A percentile compares a stretch with the other conserved stretches of the same genome.
These are phyloP conservation scores for Phytopythium aichiense DNA, from an alignment of 352 stramenopile species.

Conservation along the genomic window DNA sequence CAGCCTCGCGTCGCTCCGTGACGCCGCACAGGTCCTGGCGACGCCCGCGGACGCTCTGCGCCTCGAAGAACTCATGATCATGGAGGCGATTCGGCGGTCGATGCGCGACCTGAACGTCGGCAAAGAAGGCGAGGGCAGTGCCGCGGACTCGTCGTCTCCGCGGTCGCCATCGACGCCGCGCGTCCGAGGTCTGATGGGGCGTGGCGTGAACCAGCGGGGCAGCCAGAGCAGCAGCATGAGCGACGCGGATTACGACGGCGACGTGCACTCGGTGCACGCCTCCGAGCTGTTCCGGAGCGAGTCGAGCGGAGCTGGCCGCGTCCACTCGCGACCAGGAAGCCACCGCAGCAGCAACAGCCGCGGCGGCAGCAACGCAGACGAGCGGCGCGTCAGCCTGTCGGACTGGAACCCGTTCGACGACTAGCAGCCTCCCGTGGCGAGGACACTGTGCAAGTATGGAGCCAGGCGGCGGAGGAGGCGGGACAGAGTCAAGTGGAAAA, in stretches of 20 bases:
- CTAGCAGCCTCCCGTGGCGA: conserved; percentile 5
- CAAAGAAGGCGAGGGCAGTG: conserved; percentile 29
- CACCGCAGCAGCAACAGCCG: conserved; percentile 4
- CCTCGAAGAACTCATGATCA: conserved; percentile 77
- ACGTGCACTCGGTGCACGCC: conserved; percentile 23
- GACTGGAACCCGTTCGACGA: conserved; percentile 26
- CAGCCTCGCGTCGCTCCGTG: conserved; percentile 30
- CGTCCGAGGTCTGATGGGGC: background rate
- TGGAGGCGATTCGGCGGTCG: conserved; percentile 79
- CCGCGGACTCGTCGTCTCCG: conserved; percentile 8
- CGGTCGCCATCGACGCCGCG: background rate
- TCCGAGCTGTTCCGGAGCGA: conserved; percentile 26
- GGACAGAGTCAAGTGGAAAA: conserved; percentile 11
- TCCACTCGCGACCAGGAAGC: conserved; percentile 2
- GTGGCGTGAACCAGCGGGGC: background rate
- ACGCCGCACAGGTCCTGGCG: conserved; percentile 29
- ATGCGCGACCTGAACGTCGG: conserved; percentile 55
- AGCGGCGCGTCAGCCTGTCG: conserved; percentile 8
- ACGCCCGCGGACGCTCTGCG: conserved; percentile 49
- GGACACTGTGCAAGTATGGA: background rate
- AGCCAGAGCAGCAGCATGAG: conserved; percentile 17
- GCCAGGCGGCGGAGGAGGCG: background rate
- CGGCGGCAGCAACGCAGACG: background rate
- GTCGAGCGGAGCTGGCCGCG: conserved; percentile 8
- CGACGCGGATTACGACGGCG: conserved; percentile 20